phyloP scores from a whole-genome alignment of 306 rosid species.

The Erythrophleum fordii region DNA sequence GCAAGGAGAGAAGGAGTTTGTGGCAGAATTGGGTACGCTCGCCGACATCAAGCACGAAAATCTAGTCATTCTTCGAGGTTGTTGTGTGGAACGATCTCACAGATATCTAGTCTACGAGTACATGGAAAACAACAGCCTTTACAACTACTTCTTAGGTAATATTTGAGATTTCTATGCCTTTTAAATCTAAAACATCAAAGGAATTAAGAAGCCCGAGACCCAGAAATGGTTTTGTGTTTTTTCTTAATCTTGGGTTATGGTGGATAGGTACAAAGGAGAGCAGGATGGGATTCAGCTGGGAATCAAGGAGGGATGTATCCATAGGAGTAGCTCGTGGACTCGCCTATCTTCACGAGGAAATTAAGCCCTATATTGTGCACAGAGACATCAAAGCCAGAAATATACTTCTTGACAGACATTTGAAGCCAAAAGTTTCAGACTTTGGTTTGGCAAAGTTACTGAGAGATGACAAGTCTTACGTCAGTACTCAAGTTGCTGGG shows the following conservation, averaged over 20 bases:
- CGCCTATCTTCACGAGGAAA: slow-evolving; percentile 75
- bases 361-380: slow-evolving; percentile 77
- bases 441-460: slow-evolving; percentile 81
- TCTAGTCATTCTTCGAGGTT: slow-evolving; percentile 76
- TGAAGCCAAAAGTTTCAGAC: slow-evolving; percentile 76
- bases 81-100: slow-evolving; percentile 75
- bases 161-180: not conserved
- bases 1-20: slow-evolving; percentile 89
- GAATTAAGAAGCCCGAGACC: not conserved
- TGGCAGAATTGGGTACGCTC: slow-evolving; percentile 79
- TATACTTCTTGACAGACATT: slow-evolving; percentile 74
- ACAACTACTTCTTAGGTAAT: slow-evolving; percentile 69
- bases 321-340: slow-evolving; percentile 82
- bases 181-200: not conserved
- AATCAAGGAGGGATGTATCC: slow-evolving; percentile 57
- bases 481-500: slow-evolving; percentile 93
- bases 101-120: slow-evolving; percentile 88
- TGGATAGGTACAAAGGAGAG: slow-evolving; percentile 62
- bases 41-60: slow-evolving; percentile 75
- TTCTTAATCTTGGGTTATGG: slow-evolving; percentile 28
- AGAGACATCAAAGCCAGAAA: slow-evolving; percentile 89
- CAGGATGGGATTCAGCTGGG: slow-evolving; percentile 73
- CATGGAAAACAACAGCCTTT: slow-evolving; percentile 89
- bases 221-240: not conserved
- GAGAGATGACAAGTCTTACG: slow-evolving; percentile 65